Evolutionary conservation across 1,284 basidiomycete genomes (phyloP), one percentile per base, ranked within the genome.

Genomic region (Filobasidium uniguttulatum): DNA sequence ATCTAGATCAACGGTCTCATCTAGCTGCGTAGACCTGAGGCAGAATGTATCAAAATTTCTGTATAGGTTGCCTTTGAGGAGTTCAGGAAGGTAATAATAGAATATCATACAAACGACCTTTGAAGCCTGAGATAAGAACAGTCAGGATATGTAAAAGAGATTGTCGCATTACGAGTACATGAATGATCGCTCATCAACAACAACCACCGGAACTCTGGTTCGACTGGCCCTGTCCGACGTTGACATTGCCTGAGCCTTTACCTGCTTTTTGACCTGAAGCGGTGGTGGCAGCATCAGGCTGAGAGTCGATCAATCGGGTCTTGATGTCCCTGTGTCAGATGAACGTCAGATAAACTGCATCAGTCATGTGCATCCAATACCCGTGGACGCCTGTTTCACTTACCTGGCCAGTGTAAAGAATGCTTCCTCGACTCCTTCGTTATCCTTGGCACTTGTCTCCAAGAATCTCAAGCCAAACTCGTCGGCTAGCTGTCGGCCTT

Each of bases 391-490:
- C 46, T 55, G 53, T 5, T n/a, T 17, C 46, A 63, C 82, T 57
- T 52, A 91, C 89, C 91, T 79, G 31, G 94, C 93, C 52, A 98
- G 77, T 12, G 85, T 86, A 71, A 98, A 97, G 77, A 99, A 99
- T 2, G 94, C 93, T 62, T 97, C 91, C 72, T 99, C 94, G 19
- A 99, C 94, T 56, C 91, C 90, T 55, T 94, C 85, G 70, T 97
- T 98, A 46, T 86, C 78, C 76, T 98, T 98, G 48, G 94, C 94
- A 28, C 85, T 90, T 6, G 94, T 98, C 75, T 98, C 94, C 77
- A 98, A 85, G 71, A 97, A 98, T 64, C 81, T 82, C 68, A 99
- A 78, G 26, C 89, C 91, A 44, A 98, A 46, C 71, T 91, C 54
- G 73, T 81, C 52, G 78, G 90, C 69, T 79, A 90, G 66, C 71